These are phyloP conservation scores for Exophiala aquamarina DNA, from an alignment of 2,329 filamentous ascomycete species.

Conservation along the genomic window DNA sequence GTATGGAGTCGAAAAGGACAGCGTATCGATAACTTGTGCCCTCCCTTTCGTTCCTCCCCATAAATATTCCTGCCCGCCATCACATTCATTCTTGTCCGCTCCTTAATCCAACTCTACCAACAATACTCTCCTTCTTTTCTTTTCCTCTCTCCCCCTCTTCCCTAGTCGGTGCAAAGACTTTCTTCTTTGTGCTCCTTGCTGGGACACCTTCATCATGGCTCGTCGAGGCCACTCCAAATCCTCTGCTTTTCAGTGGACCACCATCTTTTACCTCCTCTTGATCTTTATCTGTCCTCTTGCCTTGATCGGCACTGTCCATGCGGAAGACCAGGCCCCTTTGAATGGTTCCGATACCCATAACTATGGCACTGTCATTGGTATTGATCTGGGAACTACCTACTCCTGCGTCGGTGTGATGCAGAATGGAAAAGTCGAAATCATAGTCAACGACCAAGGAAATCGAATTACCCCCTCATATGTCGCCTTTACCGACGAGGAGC, in stretches of 20 bases:
- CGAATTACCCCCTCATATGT: conserved; percentile 94
- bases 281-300: conserved; percentile 83
- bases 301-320: conserved; percentile 73
- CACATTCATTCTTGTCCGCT: not conserved
- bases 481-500: conserved; percentile 94
- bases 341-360: conserved; percentile 54
- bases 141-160: not conserved
- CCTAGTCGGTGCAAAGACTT: not conserved
- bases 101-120: no score
- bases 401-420: conserved; percentile 94
- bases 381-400: conserved; percentile 88
- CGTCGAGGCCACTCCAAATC: conserved; percentile 21
- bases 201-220: conserved; percentile 20
- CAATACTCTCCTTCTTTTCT: no score
- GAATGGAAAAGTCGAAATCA: conserved; percentile 90
- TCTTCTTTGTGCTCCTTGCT: conserved; percentile 6
- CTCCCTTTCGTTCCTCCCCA: not conserved
- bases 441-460: conserved; percentile 96
- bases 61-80: conserved; percentile 1
- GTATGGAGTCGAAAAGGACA: conserved; percentile 2
- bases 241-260: conserved; percentile 69
- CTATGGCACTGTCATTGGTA: conserved; percentile 90
- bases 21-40: conserved; percentile 3
- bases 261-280: conserved; percentile 87
- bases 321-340: conserved; percentile 65